A percentile compares a stretch with the other conserved stretches of the same genome.
These are phyloP conservation scores for Talinum fruticosum DNA, from an alignment of 148 eudicot species.

Conservation along the genomic window DNA sequence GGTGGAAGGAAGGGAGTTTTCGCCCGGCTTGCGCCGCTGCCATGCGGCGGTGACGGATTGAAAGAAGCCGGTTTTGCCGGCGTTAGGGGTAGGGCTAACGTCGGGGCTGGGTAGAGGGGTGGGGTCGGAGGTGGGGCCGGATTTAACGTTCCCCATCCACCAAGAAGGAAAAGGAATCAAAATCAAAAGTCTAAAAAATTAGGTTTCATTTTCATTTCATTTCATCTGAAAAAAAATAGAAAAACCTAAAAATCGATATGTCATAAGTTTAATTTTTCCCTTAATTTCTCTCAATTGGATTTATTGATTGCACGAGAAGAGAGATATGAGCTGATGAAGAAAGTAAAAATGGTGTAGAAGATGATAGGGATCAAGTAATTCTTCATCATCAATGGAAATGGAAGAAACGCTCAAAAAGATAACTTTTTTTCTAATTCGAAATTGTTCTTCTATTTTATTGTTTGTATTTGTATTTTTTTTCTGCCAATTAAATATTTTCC, in stretches of 20 bases:
- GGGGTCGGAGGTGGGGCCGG: constrained; percentile 24
- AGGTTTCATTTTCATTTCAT: background rate
- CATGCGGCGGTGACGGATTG: constrained; percentile 47
- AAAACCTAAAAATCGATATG: background rate
- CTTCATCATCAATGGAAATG: background rate
- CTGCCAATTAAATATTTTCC: too few relatives aligned
- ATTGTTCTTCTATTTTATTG: too few relatives aligned
- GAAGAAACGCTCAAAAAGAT: background rate
- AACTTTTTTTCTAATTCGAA: background rate
- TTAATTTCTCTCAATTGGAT: too few relatives aligned
- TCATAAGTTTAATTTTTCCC: background rate
- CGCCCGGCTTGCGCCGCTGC: constrained; percentile 32
- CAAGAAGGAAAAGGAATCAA: background rate
- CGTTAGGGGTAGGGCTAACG: background rate
- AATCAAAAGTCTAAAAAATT: too few relatives aligned
- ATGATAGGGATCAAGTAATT: background rate
- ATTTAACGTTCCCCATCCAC: constrained; percentile 38
- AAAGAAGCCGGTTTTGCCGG: constrained; percentile 33
- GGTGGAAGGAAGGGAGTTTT: constrained; percentile 8
- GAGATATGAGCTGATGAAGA: background rate
- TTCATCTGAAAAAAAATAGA: too few relatives aligned
- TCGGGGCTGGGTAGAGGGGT: background rate
- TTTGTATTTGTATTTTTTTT: too few relatives aligned
- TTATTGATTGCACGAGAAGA: background rate
- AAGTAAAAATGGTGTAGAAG: background rate